phyloP scores from a whole-genome alignment of 2,329 filamentous ascomycete species.

The Aspergillus japonicus region DNA sequence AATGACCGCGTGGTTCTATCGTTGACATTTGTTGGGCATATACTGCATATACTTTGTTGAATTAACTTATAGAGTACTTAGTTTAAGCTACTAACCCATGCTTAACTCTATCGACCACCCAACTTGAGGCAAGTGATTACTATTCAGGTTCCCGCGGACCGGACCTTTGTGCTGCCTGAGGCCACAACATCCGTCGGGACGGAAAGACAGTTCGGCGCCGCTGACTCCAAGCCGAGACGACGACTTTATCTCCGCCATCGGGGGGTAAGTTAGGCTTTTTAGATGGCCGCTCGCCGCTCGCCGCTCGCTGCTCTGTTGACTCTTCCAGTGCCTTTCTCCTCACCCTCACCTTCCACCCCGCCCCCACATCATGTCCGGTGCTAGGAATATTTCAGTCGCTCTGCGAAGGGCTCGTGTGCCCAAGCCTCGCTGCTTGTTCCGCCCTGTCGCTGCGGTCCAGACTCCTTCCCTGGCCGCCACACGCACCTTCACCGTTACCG shows the following conservation, averaged over 20 bases:
- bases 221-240: neutral
- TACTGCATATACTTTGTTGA: too few species aligned
- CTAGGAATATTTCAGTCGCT: constrained; percentile 31
- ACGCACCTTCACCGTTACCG: constrained; percentile 33
- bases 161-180: neutral
- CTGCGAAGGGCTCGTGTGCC: constrained; percentile 35
- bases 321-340: neutral
- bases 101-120: too few species aligned
- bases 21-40: too few species aligned
- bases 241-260: neutral
- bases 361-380: constrained; percentile 29
- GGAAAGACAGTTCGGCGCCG: neutral
- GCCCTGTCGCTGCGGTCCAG: constrained; percentile 22
- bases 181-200: constrained; percentile 2
- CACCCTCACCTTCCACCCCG: neutral
- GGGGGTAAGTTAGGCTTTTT: constrained; percentile 13
- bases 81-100: too few species aligned
- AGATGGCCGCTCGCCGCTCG: constrained; percentile 4
- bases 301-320: constrained; percentile 1
- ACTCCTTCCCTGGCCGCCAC: constrained; percentile 16
- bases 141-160: too few species aligned
- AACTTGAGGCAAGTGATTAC: too few species aligned
- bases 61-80: too few species aligned
- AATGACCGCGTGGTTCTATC: too few species aligned
- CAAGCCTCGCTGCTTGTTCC: constrained; percentile 26